Evolutionary conservation across 1,139 yeast species (phyloP), one percentile per base, ranked within the genome.

Genomic region (Saccharomyces hybrid): DNA sequence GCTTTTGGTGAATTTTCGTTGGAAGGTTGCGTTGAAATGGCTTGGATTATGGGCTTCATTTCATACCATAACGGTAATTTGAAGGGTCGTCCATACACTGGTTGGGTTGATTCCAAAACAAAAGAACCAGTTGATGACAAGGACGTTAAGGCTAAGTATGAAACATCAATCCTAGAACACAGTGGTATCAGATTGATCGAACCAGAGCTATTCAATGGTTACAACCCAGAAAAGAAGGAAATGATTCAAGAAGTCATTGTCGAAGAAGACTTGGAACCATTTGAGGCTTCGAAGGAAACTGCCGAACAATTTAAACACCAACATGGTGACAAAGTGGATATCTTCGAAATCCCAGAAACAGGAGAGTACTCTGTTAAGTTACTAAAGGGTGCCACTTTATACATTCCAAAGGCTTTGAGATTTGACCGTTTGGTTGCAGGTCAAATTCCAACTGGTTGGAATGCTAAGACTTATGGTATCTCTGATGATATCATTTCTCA

Each of bases 21-120:
- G 67, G 99, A 93, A 76, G 99, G 99, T 70, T 87, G 96, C 69
- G 87, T 93, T 70, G 99, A 93, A 78, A 91, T 93, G 96, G 98
- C 99, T 53, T 93, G 98, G 98, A 90, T 93, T 64, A 93, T 93
- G 98, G 98, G 98, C 63, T 81, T 87, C 71, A 90, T 93, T 76
- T 88, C 88, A 74, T 93, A 93, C 77, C 90, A 85, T 72, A 89
- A 88, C 63, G 98, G 97, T 75, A 82, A 83, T 72, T 80, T 91
- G 72, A 91, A 91, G 82, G 96, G 96, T 70, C 77, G 77, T 69
- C 81, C 81, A 57, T 90, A 90, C 77, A 79, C 95, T 55, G 98
- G 98, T 64, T 93, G 99, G 99, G 88, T 93, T 64, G 99, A 93
- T 70, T 84, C 96, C 61, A 91, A 93, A 81, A 84, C 96, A 58